Percentiles rank a stretch among this genome's conserved stretches.
Evolutionary conservation across 495 filamentous ascomycete species (phyloP).

Genomic region (Xylaria intraflava): DNA sequence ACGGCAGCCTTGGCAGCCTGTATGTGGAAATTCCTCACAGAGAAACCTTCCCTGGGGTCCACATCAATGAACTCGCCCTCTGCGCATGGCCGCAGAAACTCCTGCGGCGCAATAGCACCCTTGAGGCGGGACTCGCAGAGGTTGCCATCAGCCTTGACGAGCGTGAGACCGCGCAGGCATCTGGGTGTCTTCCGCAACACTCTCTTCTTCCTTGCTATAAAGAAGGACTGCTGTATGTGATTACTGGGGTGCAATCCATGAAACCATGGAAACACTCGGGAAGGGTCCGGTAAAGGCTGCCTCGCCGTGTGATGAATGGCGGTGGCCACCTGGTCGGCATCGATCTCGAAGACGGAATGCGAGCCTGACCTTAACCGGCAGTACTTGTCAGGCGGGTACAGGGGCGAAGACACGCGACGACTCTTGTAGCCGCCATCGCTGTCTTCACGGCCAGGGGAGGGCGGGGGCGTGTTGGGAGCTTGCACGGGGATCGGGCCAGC

Average conservation of each 20-base stretch:
- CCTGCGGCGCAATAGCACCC: conserved; percentile 73
- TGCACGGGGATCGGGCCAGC: conserved; percentile 61
- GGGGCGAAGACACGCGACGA: conserved; percentile 47
- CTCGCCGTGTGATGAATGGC: conserved; percentile 67
- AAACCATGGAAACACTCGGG: conserved; percentile 90
- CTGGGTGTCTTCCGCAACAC: conserved; percentile 64
- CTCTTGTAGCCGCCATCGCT: conserved; percentile 36
- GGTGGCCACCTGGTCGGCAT: conserved; percentile 57
- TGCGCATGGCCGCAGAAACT: conserved; percentile 53
- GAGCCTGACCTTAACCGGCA: conserved; percentile 44
- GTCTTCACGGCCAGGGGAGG: conserved; percentile 50
- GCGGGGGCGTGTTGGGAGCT: conserved; percentile 58
- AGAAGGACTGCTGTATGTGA: conserved; percentile 81
- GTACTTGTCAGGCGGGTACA: conserved; percentile 68
- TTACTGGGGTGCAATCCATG: conserved; percentile 92
- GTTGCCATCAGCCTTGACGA: conserved; percentile 86
- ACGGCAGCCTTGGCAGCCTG: conserved; percentile 84
- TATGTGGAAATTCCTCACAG: conserved; percentile 91
- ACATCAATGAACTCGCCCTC: conserved; percentile 59
- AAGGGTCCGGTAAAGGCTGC: conserved; percentile 76
- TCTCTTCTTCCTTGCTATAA: conserved; percentile 68
- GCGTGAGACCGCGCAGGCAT: conserved; percentile 72
- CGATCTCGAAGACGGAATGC: conserved; percentile 66
- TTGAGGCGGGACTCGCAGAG: conserved; percentile 69
- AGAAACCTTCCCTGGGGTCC: conserved; percentile 80